Evolutionary conservation across 2,329 filamentous ascomycete genomes (phyloP).

Genomic region (Aspergillus persii): DNA sequence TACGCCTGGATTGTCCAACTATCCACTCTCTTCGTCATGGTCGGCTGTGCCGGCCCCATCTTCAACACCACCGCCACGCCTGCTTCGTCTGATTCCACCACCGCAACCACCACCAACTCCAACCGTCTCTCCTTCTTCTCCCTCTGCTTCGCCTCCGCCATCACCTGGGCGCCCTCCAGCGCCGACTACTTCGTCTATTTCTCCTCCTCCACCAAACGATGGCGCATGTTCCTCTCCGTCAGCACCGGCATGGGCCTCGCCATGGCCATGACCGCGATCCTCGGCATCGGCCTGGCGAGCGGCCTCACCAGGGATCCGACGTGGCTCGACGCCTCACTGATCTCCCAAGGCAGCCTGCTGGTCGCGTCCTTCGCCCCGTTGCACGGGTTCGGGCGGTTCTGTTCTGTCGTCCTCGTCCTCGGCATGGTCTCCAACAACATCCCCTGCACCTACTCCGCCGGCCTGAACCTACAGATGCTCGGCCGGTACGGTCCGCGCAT

Average conservation of each 20-base stretch:
- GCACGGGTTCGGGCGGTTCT: slow-evolving; percentile 42
- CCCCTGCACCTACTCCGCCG: slow-evolving; percentile 43
- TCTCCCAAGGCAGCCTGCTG: slow-evolving; percentile 33
- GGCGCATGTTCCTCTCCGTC: slow-evolving; percentile 36
- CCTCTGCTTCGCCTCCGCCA: slow-evolving; percentile 31
- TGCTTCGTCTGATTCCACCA: slow-evolving; percentile 13
- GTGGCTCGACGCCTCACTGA: slow-evolving; percentile 31
- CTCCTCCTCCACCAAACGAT: slow-evolving; percentile 31
- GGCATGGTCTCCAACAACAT: slow-evolving; percentile 43
- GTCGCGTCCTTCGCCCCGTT: slow-evolving; percentile 35
- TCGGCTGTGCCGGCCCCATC: slow-evolving; percentile 39
- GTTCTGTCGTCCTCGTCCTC: slow-evolving; percentile 40
- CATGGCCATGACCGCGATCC: slow-evolving; percentile 31
- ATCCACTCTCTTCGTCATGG: slow-evolving; percentile 36
- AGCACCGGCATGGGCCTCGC: slow-evolving; percentile 33
- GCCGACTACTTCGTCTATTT: slow-evolving; percentile 46
- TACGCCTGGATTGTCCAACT: slow-evolving; percentile 19
- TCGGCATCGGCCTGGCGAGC: slow-evolving; percentile 43
- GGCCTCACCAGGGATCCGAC: slow-evolving; percentile 25
- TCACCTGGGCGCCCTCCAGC: slow-evolving; percentile 32
- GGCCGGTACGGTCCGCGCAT: slow-evolving; percentile 34
- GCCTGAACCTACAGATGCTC: slow-evolving; percentile 42
- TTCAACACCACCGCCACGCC: slow-evolving; percentile 27
- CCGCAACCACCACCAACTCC: slow-evolving; percentile 18
- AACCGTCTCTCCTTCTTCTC: slow-evolving; percentile 36